phyloP scores from a whole-genome alignment of 768 basidiomycete species.

The Kwoniella shandongensis region DNA sequence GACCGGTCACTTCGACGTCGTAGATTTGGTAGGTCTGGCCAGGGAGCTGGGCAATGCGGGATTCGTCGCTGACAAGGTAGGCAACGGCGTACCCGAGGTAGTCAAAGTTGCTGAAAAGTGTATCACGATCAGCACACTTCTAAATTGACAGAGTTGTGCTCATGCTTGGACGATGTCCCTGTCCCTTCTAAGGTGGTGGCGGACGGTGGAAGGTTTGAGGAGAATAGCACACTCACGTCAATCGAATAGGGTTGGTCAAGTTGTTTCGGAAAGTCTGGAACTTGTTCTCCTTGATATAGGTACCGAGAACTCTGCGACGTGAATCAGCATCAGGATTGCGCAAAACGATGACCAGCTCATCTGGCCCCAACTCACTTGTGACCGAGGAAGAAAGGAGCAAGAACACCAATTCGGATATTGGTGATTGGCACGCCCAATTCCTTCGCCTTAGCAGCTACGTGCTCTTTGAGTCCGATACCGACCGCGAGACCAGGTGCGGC shows the following conservation, averaged over 20 bases:
- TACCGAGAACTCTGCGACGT: neutral
- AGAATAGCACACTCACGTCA: neutral
- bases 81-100: conserved; percentile 10
- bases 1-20: conserved; percentile 10
- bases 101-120: conserved; percentile 4
- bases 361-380: no score
- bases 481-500: no score
- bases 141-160: no score
- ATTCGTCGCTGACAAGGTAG: neutral
- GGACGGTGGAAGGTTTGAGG: neutral
- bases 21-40: conserved; percentile 3
- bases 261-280: neutral
- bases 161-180: no score
- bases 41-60: conserved; percentile 1
- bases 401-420: no score
- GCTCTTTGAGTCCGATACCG: no score
- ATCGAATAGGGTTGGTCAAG: neutral
- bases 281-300: neutral
- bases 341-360: no score
- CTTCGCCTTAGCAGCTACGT: no score
- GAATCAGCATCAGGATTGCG: neutral
- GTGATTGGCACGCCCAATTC: no score
- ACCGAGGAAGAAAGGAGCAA: no score
- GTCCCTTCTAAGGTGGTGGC: no score
- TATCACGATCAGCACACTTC: no score